Conservation (phyloP, 345 rosid species). For the Schrenkiella parvula region DNA sequence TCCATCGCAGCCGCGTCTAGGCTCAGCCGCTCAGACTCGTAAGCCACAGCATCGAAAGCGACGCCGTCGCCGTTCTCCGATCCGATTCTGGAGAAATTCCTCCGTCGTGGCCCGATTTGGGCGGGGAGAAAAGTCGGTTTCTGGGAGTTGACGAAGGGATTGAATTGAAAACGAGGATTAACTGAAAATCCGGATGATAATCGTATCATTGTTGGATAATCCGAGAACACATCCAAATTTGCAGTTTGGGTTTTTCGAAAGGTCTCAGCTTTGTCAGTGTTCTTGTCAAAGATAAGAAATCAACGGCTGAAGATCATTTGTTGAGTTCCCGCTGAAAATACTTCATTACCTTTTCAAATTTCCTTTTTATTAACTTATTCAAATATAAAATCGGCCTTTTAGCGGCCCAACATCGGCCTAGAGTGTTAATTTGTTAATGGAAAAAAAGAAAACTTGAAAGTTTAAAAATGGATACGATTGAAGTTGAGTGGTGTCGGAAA, state of each 20-base stretch:
- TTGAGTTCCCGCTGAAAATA: constrained; percentile 13
- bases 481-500: no score
- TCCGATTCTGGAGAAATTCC: constrained; percentile 22
- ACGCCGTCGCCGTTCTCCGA: constrained; percentile 27
- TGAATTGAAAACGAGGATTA: constrained; percentile 2
- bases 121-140: neutral
- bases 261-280: constrained; percentile 27
- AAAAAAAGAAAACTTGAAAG: no score
- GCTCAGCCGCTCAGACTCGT: constrained; percentile 58
- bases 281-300: constrained; percentile 20
- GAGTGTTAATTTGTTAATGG: no score
- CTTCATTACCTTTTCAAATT: neutral
- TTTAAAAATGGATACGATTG: no score
- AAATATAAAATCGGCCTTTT: no score
- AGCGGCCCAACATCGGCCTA: no score
- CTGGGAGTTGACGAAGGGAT: neutral
- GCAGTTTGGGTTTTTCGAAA: neutral
- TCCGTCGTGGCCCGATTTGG: neutral
- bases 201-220: constrained; percentile 34
- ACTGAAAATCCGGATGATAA: constrained; percentile 35
- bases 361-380: no score
- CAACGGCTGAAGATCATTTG: constrained; percentile 25
- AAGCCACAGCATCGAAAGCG: constrained; percentile 52
- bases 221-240: constrained; percentile 25
- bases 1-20: constrained; percentile 66